Base-by-base conservation (phyloP, 2,329 filamentous ascomycete genomes). In the Xylariales sp. region DNA sequence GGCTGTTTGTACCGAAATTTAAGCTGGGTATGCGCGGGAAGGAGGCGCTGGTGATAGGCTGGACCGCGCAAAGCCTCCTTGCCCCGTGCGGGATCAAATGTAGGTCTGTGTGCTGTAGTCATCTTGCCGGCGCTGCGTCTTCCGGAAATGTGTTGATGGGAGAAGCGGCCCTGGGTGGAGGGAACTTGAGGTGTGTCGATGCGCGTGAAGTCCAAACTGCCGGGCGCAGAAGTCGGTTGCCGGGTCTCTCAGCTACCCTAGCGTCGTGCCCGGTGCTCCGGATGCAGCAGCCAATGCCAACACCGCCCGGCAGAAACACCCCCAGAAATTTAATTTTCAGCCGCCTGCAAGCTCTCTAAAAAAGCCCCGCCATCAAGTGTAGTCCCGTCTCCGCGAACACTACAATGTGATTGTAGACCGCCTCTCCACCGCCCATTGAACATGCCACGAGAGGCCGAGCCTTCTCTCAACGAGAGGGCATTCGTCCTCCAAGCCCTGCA, bases 31-130 rank as follows among this genome's bases (percentile, higher is more conserved):
- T 98, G 85, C 21, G 93, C 93, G 23, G 93, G 91, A 12, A 96
- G 82, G 13, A 97, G 84, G 53, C 93, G 85, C 65, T 97, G 91
- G 61, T 98, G 93, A 70, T 96, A 97, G 52, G 89, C 91, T 34
- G 88, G 87, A 33, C 93, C 93, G 55, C 89, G 85, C 43, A 89
- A 84, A 54, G 90, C 88, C 66, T 98, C 93, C 73, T 96, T 96
- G 60, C 93, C 93, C 59, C 84, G 81, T 29, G 91, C 90, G 48
- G 93, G 93, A 62, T 98, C 93, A 59, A 98, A 98, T 0, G 93
- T 98, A 40, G 93, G 93, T 67, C 93, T 85, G 50, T 84, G 80
- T 29, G 80, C 80, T 65, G 72, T 77, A 48, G 80, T 83, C 80
- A 84, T 83, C 4, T 2, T 38, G 17, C 18, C 11, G 35, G 6